Conservation (phyloP, 306 rosid genomes). For the Vicia faba region DNA sequence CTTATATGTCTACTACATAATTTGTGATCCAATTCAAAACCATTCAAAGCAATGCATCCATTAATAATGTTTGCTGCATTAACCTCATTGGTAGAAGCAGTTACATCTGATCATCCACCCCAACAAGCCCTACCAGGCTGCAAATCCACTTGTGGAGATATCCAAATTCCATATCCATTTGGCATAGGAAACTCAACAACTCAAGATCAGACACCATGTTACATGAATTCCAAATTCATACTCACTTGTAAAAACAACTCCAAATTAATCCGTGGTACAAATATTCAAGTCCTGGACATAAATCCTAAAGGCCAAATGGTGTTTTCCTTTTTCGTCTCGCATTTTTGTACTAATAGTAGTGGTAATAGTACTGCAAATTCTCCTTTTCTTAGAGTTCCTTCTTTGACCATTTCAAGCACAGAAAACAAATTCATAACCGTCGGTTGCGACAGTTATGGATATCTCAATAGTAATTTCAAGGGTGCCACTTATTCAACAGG, state of each 20-base stretch:
- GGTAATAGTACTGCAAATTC: background rate
- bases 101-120: background rate
- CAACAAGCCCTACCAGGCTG: conserved; percentile 28
- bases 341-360: background rate
- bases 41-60: background rate
- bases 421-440: conserved; percentile 38
- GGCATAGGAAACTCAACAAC: conserved; percentile 23
- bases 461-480: background rate
- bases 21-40: background rate
- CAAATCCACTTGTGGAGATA: conserved; percentile 38
- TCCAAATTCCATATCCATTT: conserved; percentile 57
- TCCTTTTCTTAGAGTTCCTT: background rate
- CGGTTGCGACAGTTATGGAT: conserved; percentile 39
- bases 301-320: conserved; percentile 20
- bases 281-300: conserved; percentile 11
- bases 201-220: background rate
- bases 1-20: background rate
- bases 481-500: background rate
- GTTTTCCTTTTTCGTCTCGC: background rate
- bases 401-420: conserved; percentile 23
- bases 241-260: conserved; percentile 13
- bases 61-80: background rate
- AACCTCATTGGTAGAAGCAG: background rate
- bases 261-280: background rate
- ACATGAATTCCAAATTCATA: background rate